A percentile compares a stretch with the other conserved stretches of the same genome.
phyloP scores from a whole-genome alignment of 768 basidiomycete genomes.

The Suillus lakei region DNA sequence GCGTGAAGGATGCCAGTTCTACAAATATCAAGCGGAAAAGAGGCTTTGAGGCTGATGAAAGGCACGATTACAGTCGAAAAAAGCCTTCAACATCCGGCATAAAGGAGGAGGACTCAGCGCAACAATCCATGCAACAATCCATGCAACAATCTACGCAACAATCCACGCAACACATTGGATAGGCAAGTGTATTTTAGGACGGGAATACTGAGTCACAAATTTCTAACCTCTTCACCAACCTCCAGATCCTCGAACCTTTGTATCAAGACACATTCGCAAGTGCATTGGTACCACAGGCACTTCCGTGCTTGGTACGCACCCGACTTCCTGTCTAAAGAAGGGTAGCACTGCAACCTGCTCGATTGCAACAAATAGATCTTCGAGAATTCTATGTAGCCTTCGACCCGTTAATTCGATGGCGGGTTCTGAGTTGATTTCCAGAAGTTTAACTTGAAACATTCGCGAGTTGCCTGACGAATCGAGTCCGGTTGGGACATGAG shows the following conservation, averaged over 20 bases:
- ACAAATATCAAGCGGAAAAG: constrained; percentile 1
- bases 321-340: constrained; percentile 40
- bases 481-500: constrained; percentile 38
- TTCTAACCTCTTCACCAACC: constrained; percentile 9
- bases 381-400: constrained; percentile 78
- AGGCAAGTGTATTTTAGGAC: neutral
- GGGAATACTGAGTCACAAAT: neutral
- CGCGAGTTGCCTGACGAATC: neutral
- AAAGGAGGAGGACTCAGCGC: neutral
- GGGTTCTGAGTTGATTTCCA: constrained; percentile 95
- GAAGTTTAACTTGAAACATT: constrained; percentile 66
- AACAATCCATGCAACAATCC: too few relatives aligned
- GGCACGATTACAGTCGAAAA: too few relatives aligned
- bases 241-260: constrained; percentile 45
- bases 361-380: constrained; percentile 78
- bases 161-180: neutral
- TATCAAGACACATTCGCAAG: constrained; percentile 72
- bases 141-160: neutral
- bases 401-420: constrained; percentile 94
- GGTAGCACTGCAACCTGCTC: constrained; percentile 72
- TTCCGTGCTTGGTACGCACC: constrained; percentile 2
- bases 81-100: neutral
- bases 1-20: neutral
- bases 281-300: constrained; percentile 55
- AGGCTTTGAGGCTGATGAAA: neutral